These are phyloP conservation scores for Macrocystidia cucumis DNA, from an alignment of 1,284 basidiomycete species.

Conservation along the genomic window DNA sequence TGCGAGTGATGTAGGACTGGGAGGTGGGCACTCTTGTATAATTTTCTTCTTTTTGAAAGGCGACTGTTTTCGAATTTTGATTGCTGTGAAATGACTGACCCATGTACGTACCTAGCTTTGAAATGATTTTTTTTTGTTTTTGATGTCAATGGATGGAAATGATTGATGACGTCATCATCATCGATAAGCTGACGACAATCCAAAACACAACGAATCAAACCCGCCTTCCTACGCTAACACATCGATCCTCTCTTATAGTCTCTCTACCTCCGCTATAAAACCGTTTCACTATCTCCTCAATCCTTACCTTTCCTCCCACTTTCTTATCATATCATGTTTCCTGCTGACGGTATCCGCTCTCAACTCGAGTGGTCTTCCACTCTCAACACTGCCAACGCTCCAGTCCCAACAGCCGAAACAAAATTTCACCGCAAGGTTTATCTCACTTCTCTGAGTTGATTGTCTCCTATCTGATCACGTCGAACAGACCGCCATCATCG, in stretches of 20 bases:
- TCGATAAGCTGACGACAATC: constrained; percentile 1
- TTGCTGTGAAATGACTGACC: too few species aligned
- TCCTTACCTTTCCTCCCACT: constrained; percentile 3
- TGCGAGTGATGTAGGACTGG: constrained; percentile 57
- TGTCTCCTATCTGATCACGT: constrained; percentile 9
- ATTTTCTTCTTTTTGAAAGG: constrained; percentile 13
- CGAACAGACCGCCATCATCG: constrained; percentile 87
- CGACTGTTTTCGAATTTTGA: constrained; percentile 8
- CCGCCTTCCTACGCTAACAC: neutral
- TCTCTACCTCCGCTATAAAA: constrained; percentile 6
- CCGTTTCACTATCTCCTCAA: neutral
- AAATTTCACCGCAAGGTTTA: constrained; percentile 86
- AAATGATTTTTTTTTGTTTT: too few species aligned
- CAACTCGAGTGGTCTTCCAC: constrained; percentile 90
- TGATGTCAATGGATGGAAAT: too few species aligned
- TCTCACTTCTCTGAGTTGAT: constrained; percentile 11
- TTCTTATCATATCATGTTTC: constrained; percentile 33
- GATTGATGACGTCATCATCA: too few species aligned
- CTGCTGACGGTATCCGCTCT: constrained; percentile 55
- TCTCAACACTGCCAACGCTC: constrained; percentile 64
- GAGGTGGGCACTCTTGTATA: constrained; percentile 12
- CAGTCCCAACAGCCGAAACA: constrained; percentile 66
- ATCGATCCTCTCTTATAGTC: constrained; percentile 1
- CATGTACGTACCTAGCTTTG: too few species aligned
- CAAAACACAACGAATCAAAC: neutral